Conservation (phyloP, 257 asterid species). For the Scutellaria baicalensis region DNA sequence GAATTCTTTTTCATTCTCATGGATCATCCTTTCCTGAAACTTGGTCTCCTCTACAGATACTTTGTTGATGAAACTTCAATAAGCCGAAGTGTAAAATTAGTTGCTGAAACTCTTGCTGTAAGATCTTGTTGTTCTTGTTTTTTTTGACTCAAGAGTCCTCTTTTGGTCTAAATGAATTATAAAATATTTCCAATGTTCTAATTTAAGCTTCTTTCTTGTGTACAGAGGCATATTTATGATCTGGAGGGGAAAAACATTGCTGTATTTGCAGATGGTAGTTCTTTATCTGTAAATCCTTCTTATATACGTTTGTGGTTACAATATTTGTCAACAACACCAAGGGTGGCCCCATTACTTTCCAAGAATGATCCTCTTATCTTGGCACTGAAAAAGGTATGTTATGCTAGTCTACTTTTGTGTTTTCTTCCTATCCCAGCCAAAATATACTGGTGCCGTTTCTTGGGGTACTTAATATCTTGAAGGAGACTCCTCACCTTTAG, state of each 20-base stretch:
- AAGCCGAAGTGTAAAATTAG: constrained; percentile 66
- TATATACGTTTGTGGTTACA: constrained; percentile 77
- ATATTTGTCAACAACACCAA: constrained; percentile 76
- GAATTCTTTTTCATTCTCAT: constrained; percentile 1
- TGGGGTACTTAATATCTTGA: neutral
- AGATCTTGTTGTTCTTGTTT: constrained; percentile 20
- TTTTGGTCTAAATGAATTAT: neutral
- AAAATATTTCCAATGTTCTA: constrained; percentile 4
- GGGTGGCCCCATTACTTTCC: constrained; percentile 75
- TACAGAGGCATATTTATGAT: constrained; percentile 77
- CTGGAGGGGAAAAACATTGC: constrained; percentile 51
- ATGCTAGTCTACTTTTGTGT: neutral
- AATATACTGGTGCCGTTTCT: neutral
- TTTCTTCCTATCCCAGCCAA: neutral
- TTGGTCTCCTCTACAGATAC: constrained; percentile 38
- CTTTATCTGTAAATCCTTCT: constrained; percentile 78
- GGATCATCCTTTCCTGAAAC: constrained; percentile 17
- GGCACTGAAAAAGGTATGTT: constrained; percentile 73
- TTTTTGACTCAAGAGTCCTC: neutral
- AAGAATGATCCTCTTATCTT: constrained; percentile 63
- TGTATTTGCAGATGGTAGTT: constrained; percentile 75
- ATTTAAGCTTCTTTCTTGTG: neutral
- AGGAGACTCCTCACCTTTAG: neutral
- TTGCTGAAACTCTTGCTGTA: constrained; percentile 95
- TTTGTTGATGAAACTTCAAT: constrained; percentile 59